Conservation (phyloP, 148 eudicot species). For the Chenopodium berlandieri region DNA sequence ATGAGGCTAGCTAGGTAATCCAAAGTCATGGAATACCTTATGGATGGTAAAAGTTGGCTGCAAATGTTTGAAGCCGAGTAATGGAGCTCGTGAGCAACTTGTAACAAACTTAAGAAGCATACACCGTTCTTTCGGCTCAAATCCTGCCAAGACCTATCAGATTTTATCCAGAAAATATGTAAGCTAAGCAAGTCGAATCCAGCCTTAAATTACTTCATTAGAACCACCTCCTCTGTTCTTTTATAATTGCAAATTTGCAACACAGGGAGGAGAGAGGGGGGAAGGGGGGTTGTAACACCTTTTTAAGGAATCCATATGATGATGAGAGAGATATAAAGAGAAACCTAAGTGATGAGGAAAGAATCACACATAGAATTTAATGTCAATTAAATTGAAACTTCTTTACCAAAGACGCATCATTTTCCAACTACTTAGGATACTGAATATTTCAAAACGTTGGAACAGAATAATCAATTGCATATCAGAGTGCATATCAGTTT, state of each 20-base stretch:
- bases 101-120: slow-evolving; percentile 92
- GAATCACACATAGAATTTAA: neutral
- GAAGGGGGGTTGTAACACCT: no score
- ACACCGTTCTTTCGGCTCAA: slow-evolving; percentile 89
- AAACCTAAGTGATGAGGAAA: neutral
- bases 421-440: neutral
- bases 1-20: neutral
- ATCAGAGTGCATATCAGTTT: no score
- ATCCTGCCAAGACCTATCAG: slow-evolving; percentile 64
- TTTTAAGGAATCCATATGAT: no score
- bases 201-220: neutral
- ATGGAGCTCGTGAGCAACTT: slow-evolving; percentile 94
- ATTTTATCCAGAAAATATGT: slow-evolving; percentile 5
- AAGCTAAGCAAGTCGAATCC: neutral
- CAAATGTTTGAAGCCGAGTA: slow-evolving; percentile 92
- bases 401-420: neutral
- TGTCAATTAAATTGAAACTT: neutral
- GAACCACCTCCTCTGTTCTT: neutral
- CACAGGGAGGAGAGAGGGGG: no score
- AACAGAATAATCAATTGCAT: neutral
- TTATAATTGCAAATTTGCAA: neutral
- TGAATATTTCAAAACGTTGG: neutral
- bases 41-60: slow-evolving; percentile 95
- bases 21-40: slow-evolving; percentile 49
- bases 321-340: no score